These are phyloP conservation scores for Climacium dendroides DNA, from an alignment of 225 moss, liverwort and hornwort species.

Conservation along the genomic window DNA sequence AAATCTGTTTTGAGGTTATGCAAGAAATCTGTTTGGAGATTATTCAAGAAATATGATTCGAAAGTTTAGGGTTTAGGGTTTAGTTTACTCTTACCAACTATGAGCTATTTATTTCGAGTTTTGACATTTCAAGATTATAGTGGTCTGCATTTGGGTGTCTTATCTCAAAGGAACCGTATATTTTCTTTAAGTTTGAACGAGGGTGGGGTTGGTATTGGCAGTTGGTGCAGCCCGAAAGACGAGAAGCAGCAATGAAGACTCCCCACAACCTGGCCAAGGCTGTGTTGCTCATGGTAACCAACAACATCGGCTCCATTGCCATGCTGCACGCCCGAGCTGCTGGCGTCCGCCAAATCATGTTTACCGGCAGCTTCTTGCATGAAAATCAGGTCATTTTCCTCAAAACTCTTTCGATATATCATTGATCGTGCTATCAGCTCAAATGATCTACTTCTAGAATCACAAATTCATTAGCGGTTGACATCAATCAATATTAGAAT, in stretches of 20 bases:
- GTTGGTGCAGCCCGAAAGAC: slow-evolving; percentile 57
- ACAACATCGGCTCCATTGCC: slow-evolving; percentile 86
- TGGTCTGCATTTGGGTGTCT: neutral
- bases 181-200: neutral
- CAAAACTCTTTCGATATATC: neutral
- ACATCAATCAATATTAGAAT: neutral
- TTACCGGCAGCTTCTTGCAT: slow-evolving; percentile 89
- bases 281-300: slow-evolving; percentile 78
- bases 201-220: neutral
- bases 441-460: neutral
- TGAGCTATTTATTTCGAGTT: neutral
- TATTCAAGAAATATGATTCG: neutral
- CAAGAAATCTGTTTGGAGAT: neutral
- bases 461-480: neutral
- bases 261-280: slow-evolving; percentile 81
- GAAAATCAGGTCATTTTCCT: slow-evolving; percentile 47
- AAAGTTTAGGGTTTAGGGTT: no score
- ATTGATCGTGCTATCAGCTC: neutral
- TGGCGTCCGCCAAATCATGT: slow-evolving; percentile 68
- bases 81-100: neutral
- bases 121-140: neutral
- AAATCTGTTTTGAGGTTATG: neutral
- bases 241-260: slow-evolving; percentile 35
- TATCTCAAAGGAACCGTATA: neutral
- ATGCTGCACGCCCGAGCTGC: slow-evolving; percentile 70